Percentiles rank a stretch among this genome's conserved stretches.
phyloP scores from a whole-genome alignment of 2,329 filamentous ascomycete genomes.

The Penicillium sp. region DNA sequence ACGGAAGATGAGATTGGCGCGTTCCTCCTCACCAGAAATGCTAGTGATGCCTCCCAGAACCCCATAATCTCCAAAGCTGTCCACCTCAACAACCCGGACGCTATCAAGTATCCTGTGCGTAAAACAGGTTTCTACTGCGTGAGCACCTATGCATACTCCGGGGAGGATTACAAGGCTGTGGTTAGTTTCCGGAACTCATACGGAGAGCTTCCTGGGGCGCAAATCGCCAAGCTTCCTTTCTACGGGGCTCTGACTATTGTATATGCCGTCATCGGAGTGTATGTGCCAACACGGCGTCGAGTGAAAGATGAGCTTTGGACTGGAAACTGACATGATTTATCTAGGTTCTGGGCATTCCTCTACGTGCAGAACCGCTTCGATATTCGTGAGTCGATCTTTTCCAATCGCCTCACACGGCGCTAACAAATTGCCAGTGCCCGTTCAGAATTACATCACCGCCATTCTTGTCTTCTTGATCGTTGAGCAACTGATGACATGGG shows the following conservation, averaged over 20 bases:
- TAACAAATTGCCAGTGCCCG: constrained; percentile 64
- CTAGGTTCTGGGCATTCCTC: constrained; percentile 83
- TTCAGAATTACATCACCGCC: constrained; percentile 98
- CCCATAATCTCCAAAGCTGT: constrained; percentile 76
- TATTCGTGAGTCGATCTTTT: constrained; percentile 60
- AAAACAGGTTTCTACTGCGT: constrained; percentile 97
- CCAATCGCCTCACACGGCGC: constrained; percentile 10
- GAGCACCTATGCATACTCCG: constrained; percentile 68
- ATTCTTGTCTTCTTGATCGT: constrained; percentile 91
- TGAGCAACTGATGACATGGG: constrained; percentile 98
- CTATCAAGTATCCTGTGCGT: constrained; percentile 76
- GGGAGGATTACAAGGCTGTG: constrained; percentile 69
- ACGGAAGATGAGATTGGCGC: constrained; percentile 73
- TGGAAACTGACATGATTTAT: constrained; percentile 20
- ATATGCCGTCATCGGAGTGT: constrained; percentile 79
- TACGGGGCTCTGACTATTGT: constrained; percentile 92
- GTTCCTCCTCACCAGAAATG: constrained; percentile 77
- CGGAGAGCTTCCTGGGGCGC: constrained; percentile 88
- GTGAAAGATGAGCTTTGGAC: background rate
- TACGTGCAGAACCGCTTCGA: constrained; percentile 93
- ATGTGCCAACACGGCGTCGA: constrained; percentile 32
- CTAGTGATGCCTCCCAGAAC: constrained; percentile 66
- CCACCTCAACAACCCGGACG: constrained; percentile 69
- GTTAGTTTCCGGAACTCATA: constrained; percentile 95
- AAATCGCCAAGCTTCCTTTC: constrained; percentile 95